phyloP scores from a whole-genome alignment of 768 basidiomycete species.

The Macrolepiota fuliginosa region DNA sequence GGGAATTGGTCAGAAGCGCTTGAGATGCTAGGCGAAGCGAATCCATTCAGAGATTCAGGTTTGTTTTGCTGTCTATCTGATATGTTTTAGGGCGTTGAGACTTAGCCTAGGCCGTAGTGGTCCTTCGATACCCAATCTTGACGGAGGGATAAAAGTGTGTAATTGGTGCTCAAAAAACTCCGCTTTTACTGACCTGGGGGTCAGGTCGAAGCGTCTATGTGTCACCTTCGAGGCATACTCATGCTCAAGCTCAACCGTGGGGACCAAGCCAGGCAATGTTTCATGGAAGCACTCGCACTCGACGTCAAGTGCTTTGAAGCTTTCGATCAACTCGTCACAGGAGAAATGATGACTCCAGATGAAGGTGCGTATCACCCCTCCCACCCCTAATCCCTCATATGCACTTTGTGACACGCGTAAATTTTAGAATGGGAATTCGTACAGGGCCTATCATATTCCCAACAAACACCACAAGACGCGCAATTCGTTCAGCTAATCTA shows the following conservation, averaged over 20 bases:
- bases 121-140: constrained; percentile 72
- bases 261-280: constrained; percentile 89
- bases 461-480: constrained; percentile 86
- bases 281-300: constrained; percentile 91
- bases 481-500: constrained; percentile 93
- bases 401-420: background rate
- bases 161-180: background rate
- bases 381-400: background rate
- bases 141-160: constrained; percentile 90
- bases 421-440: constrained; percentile 93
- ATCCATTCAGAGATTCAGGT: constrained; percentile 81
- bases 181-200: background rate
- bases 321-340: constrained; percentile 84
- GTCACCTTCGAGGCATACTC: constrained; percentile 87
- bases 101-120: constrained; percentile 53
- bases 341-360: constrained; percentile 94
- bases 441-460: constrained; percentile 74
- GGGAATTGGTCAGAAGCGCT: constrained; percentile 91
- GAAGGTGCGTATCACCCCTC: constrained; percentile 66
- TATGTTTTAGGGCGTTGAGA: background rate
- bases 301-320: constrained; percentile 98
- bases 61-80: constrained; percentile 12
- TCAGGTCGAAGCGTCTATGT: constrained; percentile 97
- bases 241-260: constrained; percentile 93
- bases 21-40: constrained; percentile 90